Base-by-base conservation (phyloP, 116 monocot genomes). In the Papilionanthe hybrid region DNA sequence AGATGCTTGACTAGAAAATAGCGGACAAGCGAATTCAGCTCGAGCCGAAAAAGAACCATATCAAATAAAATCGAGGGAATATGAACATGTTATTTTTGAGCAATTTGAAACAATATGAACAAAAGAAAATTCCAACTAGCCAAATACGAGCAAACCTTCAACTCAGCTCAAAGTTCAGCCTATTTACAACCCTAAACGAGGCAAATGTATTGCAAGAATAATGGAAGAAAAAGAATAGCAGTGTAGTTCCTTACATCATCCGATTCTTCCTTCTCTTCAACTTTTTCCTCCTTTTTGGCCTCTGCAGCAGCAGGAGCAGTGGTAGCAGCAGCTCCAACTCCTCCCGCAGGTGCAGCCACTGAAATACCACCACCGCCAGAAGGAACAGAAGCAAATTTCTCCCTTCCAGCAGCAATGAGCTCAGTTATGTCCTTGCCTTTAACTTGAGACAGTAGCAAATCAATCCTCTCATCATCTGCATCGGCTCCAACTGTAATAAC, bases 361-460 rank as follows among this genome's bases (percentile, higher is more conserved):
- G 81, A n/a, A 6, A 48, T 66, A 43, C 17, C 81, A 56, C 78
- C 85, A 25, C 85, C 85, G 23, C 85, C 81, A 28, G 81, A 85
- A 27, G 80, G 81, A 2, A 85, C 81, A 19, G 85, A 85, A 50
- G 85, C 81, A 20, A 85, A 78, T 72, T 81, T 85, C 78, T 85
- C 81, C 78, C 78, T 85, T 41, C 81, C 81, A 67, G 82, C 25
- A 0, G 82, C 82, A 75, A 85, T 85, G 13, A 85, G 79, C 50
- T 85, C 85, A 5, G 85, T 81, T 25, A 82, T 68, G 44, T 82
- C 85, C 75, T 81, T 85, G 20, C 74, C 78, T 50, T 85, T 73
- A 19, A 81, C 78, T 65, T 81, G 74, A 5, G 65, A 25, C 10
- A 85, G 43, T 3, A 85, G 47, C 0, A 48, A 49, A 2, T 75